Evolutionary conservation across 768 basidiomycete genomes (phyloP).

Genomic region (Tylopilus rubrobrunneus): DNA sequence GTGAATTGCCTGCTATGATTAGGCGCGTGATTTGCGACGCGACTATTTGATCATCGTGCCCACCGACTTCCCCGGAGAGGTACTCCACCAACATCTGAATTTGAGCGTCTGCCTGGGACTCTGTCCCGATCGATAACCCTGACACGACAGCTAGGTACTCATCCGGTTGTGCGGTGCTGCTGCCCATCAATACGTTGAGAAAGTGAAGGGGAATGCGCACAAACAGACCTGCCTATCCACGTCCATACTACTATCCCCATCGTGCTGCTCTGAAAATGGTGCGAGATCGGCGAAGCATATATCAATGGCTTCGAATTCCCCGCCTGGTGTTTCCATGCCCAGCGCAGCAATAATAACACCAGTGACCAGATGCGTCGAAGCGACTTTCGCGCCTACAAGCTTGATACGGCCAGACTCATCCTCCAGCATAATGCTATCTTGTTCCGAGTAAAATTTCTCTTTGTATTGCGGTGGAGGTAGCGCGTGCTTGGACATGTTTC

Average conservation of each 20-base stretch:
- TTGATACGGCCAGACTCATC: slow-evolving; percentile 93
- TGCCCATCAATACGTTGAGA: slow-evolving; percentile 10
- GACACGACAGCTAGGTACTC: slow-evolving; percentile 86
- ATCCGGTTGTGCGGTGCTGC: slow-evolving; percentile 34
- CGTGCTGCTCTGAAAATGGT: slow-evolving; percentile 35
- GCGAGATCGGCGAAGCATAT: slow-evolving; percentile 83
- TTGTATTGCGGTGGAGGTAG: slow-evolving; percentile 79
- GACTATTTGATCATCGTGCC: slow-evolving; percentile 55
- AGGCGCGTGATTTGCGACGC: slow-evolving; percentile 77
- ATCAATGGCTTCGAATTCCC: slow-evolving; percentile 94
- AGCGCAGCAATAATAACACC: slow-evolving; percentile 88
- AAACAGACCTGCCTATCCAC: slow-evolving; percentile 50
- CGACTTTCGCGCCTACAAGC: slow-evolving; percentile 73
- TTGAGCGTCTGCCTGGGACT: slow-evolving; percentile 61
- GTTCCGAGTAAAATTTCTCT: slow-evolving; percentile 68
- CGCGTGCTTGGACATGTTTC: slow-evolving; percentile 58
- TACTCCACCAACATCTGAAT: slow-evolving; percentile 89
- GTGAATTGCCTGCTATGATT: slow-evolving; percentile 87
- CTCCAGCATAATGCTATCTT: slow-evolving; percentile 86
- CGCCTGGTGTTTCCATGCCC: slow-evolving; percentile 83
- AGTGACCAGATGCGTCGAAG: slow-evolving; percentile 68
- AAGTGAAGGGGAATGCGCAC: not conserved
- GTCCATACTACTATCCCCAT: slow-evolving; percentile 51
- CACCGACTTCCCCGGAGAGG: slow-evolving; percentile 80
- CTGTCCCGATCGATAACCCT: slow-evolving; percentile 75